Base-by-base conservation (phyloP, 2,329 filamentous ascomycete genomes). In the Aureobasidium sp. region DNA sequence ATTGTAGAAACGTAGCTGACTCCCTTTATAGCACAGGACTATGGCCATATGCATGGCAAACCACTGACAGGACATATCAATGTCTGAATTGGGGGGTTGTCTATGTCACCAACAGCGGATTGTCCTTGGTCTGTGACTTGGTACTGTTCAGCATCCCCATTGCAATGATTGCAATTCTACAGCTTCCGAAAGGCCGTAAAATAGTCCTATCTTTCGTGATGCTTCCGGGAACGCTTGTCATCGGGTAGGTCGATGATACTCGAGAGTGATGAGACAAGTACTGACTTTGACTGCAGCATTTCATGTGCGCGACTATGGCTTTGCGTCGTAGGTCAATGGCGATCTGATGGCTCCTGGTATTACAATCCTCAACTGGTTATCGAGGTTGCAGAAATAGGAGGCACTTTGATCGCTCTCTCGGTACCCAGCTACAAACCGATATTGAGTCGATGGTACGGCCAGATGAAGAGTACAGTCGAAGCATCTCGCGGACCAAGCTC, bases 41-140 rank as follows among this genome's bases (percentile, higher is more conserved):
- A 2, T 79, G 76, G 76, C 76, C 76, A 0, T 79, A 79, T 50
- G 67, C 62, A 1, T 79, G 71, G 67, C 74, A 79, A 57, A 59
- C 64, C 0, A 68, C 68, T 8, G 64, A 59, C 8, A 63, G 62
- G 1, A 56, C 67, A 3, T 79, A 75, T 56, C 67, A 60, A 0
- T 79, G 76, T 56, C 55, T 79, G 32, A 63, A 70, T 14, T 79
- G 76, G 76, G 76, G 75, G 0, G 54, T 75, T 2, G 74, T 79
- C 1, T 79, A 79, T 57, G 71, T 71, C 8, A 71, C 75, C 17
- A 79, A 78, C 59, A 77, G 74, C 10, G 68, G 65, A 0, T 62
- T 79, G 3, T 78, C 75, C 0, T 62, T 79, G 8, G 55, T 75
- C 1, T 78, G 74, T 60, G 76, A 79, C 50, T 56, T 79, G 45